Percentiles rank a stretch among this genome's conserved stretches.
These are phyloP conservation scores for Rasamsonia emersonii DNA, from an alignment of 2,329 filamentous ascomycete species.

Conservation along the genomic window DNA sequence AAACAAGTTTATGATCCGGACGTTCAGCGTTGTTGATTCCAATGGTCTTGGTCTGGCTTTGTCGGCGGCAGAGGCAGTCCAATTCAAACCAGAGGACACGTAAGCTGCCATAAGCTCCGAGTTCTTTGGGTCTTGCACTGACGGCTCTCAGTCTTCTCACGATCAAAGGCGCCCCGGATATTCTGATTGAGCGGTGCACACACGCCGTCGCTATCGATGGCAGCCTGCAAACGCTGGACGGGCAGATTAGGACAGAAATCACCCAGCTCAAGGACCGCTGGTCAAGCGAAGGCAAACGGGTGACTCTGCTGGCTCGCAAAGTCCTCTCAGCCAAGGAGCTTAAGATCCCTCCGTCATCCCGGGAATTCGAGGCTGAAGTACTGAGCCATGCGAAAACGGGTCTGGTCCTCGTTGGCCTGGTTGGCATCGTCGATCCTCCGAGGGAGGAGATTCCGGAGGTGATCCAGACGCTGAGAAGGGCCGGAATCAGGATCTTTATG, in stretches of 20 bases:
- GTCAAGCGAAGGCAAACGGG: conserved; percentile 60
- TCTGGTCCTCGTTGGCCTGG: conserved; percentile 47
- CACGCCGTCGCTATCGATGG: conserved; percentile 51
- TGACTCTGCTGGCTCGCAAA: conserved; percentile 59
- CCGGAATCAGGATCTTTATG: conserved; percentile 72
- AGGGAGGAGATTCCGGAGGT: conserved; percentile 52
- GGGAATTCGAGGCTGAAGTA: conserved; percentile 51
- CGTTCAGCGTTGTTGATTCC: conserved; percentile 37
- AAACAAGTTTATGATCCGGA: conserved; percentile 72
- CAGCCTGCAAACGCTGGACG: conserved; percentile 42
- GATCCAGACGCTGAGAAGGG: conserved; percentile 54
- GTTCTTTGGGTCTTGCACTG: background rate
- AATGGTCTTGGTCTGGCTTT: conserved; percentile 16
- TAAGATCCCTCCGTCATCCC: conserved; percentile 34
- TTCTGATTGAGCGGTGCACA: conserved; percentile 57
- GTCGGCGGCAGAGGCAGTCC: conserved; percentile 15
- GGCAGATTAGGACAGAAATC: conserved; percentile 37
- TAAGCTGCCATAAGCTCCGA: conserved; percentile 12
- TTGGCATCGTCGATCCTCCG: conserved; percentile 53
- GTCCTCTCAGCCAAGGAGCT: conserved; percentile 36
- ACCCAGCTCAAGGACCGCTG: conserved; percentile 58
- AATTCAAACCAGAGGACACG: conserved; percentile 28
- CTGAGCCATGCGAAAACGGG: conserved; percentile 42
- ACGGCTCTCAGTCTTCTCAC: conserved; percentile 45
- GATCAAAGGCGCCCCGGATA: conserved; percentile 73